Base-by-base conservation (phyloP, 2,329 filamentous ascomycete genomes). In the Stachybotrys chlorohalonatus region DNA sequence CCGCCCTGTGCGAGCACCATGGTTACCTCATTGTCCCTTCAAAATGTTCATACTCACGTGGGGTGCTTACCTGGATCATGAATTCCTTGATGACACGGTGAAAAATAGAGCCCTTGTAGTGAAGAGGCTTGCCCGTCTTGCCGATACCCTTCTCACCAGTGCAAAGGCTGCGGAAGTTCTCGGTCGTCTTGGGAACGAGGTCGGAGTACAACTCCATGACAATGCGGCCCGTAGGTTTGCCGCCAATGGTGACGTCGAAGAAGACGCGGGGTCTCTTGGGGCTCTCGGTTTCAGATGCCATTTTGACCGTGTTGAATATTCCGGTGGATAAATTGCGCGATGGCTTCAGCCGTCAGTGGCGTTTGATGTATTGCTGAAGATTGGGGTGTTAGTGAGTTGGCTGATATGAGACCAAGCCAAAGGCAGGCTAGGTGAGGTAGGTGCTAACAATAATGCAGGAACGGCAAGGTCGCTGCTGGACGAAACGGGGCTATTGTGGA, bases 71-170 rank as follows among this genome's bases (percentile, higher is more conserved):
- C 65, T 73, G 70, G 67, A 96, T 94, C 93, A 99, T 97, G 75
- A 99, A 99, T 66, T 89, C 83, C 80, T 96, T 96, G 77, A 99
- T 99, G 60, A 99, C 89, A 52, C 93, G 89, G 78, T 99, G 93
- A 80, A 99, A 97, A 63, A 77, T 78, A 57, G 89, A 95, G 63
- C 90, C 88, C 79, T 96, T 96, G 83, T 90, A 99, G 78, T 90
- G 88, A 53, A 99, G 81, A 49, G 87, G 87, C 75, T 92, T 92
- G 69, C 91, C 92, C 32, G 82, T 74, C 69, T 89, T 89, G 62
- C 90, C 89, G 30, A 81, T 64, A 57, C 93, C 93, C 76, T 96
- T 96, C 78, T 97, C 93, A 62, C 93, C 93, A 0, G 93, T 96
- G 78, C 91, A 96, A 58, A 96, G 84, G 54, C 86, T 84, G 66